Evolutionary conservation across 2,329 filamentous ascomycete species (phyloP).

Genomic region (Cladorrhinum sp.): DNA sequence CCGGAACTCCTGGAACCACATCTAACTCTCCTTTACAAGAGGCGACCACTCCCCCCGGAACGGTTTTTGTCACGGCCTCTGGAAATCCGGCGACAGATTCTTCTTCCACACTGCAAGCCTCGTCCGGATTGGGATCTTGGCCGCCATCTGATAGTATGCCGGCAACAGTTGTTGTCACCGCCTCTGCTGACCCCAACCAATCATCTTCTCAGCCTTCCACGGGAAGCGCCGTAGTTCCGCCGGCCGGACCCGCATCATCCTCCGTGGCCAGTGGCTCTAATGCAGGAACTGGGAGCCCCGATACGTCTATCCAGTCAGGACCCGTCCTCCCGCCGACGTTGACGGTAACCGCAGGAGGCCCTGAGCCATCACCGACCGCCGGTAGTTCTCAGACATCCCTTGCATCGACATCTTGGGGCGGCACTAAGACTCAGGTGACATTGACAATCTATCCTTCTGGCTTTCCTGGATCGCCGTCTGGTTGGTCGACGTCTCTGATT

Average conservation of each 20-base stretch:
- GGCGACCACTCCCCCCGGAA: background rate
- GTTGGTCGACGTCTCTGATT: background rate
- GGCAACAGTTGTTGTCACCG: background rate
- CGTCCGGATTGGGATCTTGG: background rate
- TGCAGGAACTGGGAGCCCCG: background rate
- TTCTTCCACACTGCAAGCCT: background rate
- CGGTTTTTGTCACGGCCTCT: slow-evolving; percentile 1
- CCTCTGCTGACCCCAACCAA: background rate
- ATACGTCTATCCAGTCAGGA: background rate
- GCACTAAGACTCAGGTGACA: background rate
- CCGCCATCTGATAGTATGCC: background rate
- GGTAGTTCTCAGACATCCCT: background rate
- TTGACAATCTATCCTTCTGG: background rate
- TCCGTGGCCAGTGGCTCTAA: background rate
- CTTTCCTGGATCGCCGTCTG: background rate
- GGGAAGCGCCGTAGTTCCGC: background rate
- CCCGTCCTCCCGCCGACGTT: background rate
- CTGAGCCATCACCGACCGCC: background rate
- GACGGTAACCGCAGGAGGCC: background rate
- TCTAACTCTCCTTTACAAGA: background rate
- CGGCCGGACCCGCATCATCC: background rate
- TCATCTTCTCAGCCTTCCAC: background rate
- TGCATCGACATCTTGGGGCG: background rate
- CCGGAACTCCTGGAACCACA: background rate
- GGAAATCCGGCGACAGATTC: background rate